Conservation (phyloP, 1,139 yeast genomes). For the Debaryomycetaceae sp. region DNA sequence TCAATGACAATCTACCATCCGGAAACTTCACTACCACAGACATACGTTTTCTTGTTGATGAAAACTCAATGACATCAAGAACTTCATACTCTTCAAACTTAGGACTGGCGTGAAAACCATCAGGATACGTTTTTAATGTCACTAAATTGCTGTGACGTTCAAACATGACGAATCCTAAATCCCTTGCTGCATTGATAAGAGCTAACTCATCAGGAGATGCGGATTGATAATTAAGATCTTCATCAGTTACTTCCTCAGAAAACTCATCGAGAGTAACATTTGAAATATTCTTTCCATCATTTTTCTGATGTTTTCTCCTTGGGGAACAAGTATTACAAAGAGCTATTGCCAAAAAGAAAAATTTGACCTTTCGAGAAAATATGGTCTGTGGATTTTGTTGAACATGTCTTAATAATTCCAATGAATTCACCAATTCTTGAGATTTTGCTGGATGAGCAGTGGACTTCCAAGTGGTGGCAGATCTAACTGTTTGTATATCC, state of each 20-base stretch:
- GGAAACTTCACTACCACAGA: slow-evolving; percentile 81
- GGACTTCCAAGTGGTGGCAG: slow-evolving; percentile 32
- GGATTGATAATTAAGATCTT: slow-evolving; percentile 73
- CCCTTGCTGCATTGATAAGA: slow-evolving; percentile 88
- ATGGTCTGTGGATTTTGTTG: slow-evolving; percentile 68
- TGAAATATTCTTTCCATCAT: slow-evolving; percentile 8
- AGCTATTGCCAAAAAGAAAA: slow-evolving; percentile 79
- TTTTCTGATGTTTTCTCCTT: slow-evolving; percentile 23
- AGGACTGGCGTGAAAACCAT: slow-evolving; percentile 69
- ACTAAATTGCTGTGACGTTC: slow-evolving; percentile 62
- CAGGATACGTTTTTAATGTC: slow-evolving; percentile 73
- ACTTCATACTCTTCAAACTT: slow-evolving; percentile 67
- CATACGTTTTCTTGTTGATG: slow-evolving; percentile 91
- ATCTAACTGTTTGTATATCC: slow-evolving; percentile 19
- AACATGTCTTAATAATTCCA: slow-evolving; percentile 64
- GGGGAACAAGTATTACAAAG: slow-evolving; percentile 91
- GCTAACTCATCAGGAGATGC: slow-evolving; percentile 97
- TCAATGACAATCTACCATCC: slow-evolving; percentile 68
- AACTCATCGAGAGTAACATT: slow-evolving; percentile 14
- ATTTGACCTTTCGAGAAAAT: slow-evolving; percentile 70
- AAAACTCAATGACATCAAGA: slow-evolving; percentile 78
- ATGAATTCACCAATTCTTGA: slow-evolving; percentile 29
- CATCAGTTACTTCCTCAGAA: slow-evolving; percentile 30
- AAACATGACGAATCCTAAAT: slow-evolving; percentile 79
- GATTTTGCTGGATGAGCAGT: slow-evolving; percentile 34